Percentiles rank a stretch among this genome's conserved stretches.
Evolutionary conservation across 2,329 filamentous ascomycete genomes (phyloP).

Genomic region (Aspergillus quadrilineatus): DNA sequence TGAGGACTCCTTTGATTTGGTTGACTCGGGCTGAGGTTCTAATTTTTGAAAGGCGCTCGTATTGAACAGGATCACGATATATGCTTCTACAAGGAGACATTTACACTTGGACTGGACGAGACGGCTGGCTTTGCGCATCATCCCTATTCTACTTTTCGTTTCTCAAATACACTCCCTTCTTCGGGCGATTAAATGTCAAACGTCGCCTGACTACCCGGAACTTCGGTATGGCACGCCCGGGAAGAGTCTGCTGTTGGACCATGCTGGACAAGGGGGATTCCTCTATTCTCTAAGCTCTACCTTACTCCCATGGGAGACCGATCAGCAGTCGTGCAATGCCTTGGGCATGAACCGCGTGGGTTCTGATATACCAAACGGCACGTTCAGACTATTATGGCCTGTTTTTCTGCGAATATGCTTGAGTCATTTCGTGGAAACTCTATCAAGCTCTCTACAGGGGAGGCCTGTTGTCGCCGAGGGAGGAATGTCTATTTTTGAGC

Average conservation of each 20-base stretch:
- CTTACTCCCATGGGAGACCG: constrained; percentile 70
- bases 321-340: constrained; percentile 71
- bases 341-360: constrained; percentile 68
- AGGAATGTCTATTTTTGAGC: constrained; percentile 94
- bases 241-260: constrained; percentile 67
- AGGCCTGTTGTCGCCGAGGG: constrained; percentile 78
- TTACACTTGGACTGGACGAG: constrained; percentile 73
- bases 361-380: constrained; percentile 66
- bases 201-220: constrained; percentile 68
- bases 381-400: constrained; percentile 65
- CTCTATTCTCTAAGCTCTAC: constrained; percentile 71
- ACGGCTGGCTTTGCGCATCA: constrained; percentile 66
- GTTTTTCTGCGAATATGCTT: constrained; percentile 56
- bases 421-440: constrained; percentile 84
- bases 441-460: constrained; percentile 85
- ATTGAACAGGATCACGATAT: constrained; percentile 89
- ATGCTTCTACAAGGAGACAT: constrained; percentile 80
- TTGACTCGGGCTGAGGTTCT: background rate
- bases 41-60: constrained; percentile 63
- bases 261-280: constrained; percentile 66
- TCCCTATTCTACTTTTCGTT: constrained; percentile 69
- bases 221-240: constrained; percentile 68
- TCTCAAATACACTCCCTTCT: constrained; percentile 69
- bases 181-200: constrained; percentile 89
- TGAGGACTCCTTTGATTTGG: constrained; percentile 34